Evolutionary conservation across 768 basidiomycete species (phyloP), one percentile per base, ranked within the genome.

Genomic region (Pisolithus microcarpus): DNA sequence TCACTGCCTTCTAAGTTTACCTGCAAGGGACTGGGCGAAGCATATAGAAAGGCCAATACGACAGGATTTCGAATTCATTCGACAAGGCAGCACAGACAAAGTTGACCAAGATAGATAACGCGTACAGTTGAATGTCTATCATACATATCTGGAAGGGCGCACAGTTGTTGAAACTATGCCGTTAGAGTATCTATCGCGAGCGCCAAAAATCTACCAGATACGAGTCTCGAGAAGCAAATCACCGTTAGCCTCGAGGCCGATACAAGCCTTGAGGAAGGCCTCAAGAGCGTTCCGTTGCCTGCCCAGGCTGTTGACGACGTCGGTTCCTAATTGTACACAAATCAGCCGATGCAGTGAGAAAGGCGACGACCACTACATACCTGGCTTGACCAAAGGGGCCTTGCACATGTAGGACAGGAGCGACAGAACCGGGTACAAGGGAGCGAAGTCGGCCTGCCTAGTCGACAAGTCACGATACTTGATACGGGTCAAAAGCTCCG

Each of bases 401-500:
- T 96, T 96, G 72, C 95, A 84, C 92, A 97, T 95, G 78, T 94
- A 97, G 39, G 85, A 88, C 50, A 97, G 78, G 55, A 97, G 80
- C 38, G 92, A 95, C 49, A 99, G 76, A 52, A 99, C 88, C 3
- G 88, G 79, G 78, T 99, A 91, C 18, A 98, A 74, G 0, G 87
- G 85, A 54, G 82, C 72, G 72, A 91, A 96, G 34, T 91, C 86
- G 51, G 67, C 67, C 59, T 74, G 66, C 15, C 66, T 65, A 0
- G 60, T 55, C 15, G 70, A 62, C 43, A 67, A 61, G 58, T 81
- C 76, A 62, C 91, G 87, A 75, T 96, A 99, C 68, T 86, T 75
- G 68, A 98, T 77, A 53, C 95, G 93, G 38, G 93, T 93, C 53
- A 98, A 76, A 52, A 99, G 77, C 76, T 98, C 95, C 44, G 93